phyloP scores from a whole-genome alignment of 2,329 filamentous ascomycete species.

The Beauveria sp. region DNA sequence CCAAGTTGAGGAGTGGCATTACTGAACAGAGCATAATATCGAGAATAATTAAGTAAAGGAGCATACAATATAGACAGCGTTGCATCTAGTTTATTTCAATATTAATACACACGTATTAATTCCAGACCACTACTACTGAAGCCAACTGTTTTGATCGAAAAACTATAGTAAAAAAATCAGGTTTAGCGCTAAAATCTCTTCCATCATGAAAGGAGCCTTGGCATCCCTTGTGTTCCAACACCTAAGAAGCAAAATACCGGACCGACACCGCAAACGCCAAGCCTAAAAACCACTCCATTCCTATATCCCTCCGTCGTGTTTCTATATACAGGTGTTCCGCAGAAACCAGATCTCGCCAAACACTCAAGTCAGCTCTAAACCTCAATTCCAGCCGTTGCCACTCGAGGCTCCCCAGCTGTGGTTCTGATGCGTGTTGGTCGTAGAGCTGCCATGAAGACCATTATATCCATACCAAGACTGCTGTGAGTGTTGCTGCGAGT shows the following conservation, averaged over 20 bases:
- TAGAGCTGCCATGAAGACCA: not conserved
- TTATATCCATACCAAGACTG: conserved; percentile 1
- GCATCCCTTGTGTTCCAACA: not conserved
- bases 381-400: not conserved
- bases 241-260: not conserved
- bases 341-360: not conserved
- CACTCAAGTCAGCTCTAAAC: not conserved
- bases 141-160: not conserved
- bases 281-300: not conserved
- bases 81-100: not conserved
- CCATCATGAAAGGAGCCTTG: not conserved
- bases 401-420: not conserved
- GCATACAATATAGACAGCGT: not conserved
- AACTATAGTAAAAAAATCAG: not conserved
- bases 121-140: not conserved
- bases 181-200: not conserved
- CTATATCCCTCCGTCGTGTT: not conserved
- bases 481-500: not conserved
- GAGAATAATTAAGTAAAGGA: not conserved
- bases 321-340: not conserved
- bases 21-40: not conserved
- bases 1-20: not conserved
- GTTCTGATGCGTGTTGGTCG: not conserved
- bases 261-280: not conserved
- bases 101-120: not conserved